Percentiles rank a stretch among this genome's conserved stretches.
phyloP scores from a whole-genome alignment of 2,329 filamentous ascomycete species.

The Phyllosticta citrichinensis region DNA sequence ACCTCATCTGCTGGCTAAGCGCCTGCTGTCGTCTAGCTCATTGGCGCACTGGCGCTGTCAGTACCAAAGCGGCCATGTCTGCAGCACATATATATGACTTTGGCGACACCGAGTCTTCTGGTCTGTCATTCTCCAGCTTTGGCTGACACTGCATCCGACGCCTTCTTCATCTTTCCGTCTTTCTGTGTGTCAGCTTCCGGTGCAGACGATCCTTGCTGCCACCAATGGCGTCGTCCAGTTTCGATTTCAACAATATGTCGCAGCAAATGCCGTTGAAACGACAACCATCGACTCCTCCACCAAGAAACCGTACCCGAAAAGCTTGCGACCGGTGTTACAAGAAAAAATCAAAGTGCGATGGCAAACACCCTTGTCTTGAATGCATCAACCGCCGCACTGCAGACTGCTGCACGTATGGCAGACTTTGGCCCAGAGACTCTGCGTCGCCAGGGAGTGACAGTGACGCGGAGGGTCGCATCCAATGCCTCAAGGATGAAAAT shows the following conservation, averaged over 20 bases:
- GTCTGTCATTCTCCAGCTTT: background rate
- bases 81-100: background rate
- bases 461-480: constrained; percentile 64
- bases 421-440: constrained; percentile 75
- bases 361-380: constrained; percentile 48
- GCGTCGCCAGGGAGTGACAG: constrained; percentile 84
- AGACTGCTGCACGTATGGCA: constrained; percentile 75
- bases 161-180: background rate
- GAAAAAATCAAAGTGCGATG: constrained; percentile 85
- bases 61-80: background rate
- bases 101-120: background rate
- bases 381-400: background rate
- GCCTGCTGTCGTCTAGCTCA: background rate
- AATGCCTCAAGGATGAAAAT: constrained; percentile 13
- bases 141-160: background rate
- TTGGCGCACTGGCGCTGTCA: background rate
- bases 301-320: constrained; percentile 57
- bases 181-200: background rate
- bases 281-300: constrained; percentile 31
- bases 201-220: background rate
- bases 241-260: constrained; percentile 45
- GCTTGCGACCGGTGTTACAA: constrained; percentile 92
- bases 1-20: background rate
- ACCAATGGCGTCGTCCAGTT: background rate
- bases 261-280: constrained; percentile 32